A percentile compares a stretch with the other conserved stretches of the same genome.
These are phyloP conservation scores for Colletotrichum sp. DNA, from an alignment of 2,329 filamentous ascomycete genomes.

Conservation along the genomic window DNA sequence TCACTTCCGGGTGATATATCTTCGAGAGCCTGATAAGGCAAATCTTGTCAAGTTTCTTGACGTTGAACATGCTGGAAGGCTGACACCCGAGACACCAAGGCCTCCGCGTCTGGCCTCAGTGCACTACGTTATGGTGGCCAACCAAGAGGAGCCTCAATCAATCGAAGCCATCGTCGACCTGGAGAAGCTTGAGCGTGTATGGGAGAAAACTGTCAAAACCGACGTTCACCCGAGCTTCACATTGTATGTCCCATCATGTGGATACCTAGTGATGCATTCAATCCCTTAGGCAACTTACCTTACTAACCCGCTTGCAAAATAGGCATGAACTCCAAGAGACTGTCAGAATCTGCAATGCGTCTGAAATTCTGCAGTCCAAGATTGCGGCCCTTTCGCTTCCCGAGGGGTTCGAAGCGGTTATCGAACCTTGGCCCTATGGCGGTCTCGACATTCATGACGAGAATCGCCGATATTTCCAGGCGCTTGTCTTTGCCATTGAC, in stretches of 20 bases:
- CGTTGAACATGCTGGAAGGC: constrained; percentile 29
- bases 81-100: background rate
- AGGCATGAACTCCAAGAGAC: background rate
- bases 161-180: constrained; percentile 41
- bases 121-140: background rate
- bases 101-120: constrained; percentile 5
- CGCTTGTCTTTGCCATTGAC: constrained; percentile 37
- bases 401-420: constrained; percentile 36
- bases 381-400: background rate
- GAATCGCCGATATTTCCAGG: constrained; percentile 24
- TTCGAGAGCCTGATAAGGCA: constrained; percentile 45
- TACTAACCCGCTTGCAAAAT: background rate
- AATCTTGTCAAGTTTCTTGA: constrained; percentile 42
- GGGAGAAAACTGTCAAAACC: background rate
- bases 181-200: background rate
- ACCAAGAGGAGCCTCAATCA: constrained; percentile 20
- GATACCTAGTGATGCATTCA: too few species aligned
- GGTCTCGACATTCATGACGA: constrained; percentile 25
- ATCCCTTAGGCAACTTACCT: too few species aligned
- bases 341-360: background rate
- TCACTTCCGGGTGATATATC: constrained; percentile 46
- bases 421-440: constrained; percentile 59
- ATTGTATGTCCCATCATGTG: background rate
- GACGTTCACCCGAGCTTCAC: background rate
- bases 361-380: background rate